Percentiles rank a stretch among this genome's conserved stretches.
Conservation (phyloP, 805 yeast species). For the Metschnikowia peoriensis region DNA sequence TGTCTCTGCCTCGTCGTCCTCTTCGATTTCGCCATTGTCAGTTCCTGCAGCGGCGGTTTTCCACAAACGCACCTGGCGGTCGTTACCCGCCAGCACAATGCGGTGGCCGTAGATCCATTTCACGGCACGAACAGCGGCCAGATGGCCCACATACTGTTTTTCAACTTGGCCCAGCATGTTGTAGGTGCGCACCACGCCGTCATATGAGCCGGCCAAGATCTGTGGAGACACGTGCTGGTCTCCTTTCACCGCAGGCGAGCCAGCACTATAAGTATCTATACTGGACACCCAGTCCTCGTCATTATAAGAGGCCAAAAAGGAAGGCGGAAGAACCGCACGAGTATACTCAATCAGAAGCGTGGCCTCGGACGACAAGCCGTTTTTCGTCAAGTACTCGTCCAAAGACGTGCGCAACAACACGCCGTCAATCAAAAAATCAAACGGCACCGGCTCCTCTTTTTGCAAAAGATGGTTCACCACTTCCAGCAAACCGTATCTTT, state of each 20-base stretch:
- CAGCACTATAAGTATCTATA: conserved; percentile 49
- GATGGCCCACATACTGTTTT: conserved; percentile 82
- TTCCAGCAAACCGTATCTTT: conserved; percentile 90
- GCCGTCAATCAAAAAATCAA: conserved; percentile 89
- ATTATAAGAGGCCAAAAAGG: conserved; percentile 78
- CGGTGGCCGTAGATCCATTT: conserved; percentile 74
- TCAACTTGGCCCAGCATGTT: conserved; percentile 76
- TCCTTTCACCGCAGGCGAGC: conserved; percentile 23
- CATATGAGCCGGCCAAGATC: conserved; percentile 87
- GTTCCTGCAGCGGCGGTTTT: conserved; percentile 49
- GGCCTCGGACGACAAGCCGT: conserved; percentile 82
- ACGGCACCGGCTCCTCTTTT: conserved; percentile 69
- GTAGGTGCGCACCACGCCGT: conserved; percentile 91
- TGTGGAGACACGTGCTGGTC: conserved; percentile 40
- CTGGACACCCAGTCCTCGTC: conserved; percentile 97
- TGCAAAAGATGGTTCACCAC: conserved; percentile 85
- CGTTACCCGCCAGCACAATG: conserved; percentile 83
- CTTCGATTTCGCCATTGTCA: neutral
- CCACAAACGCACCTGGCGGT: conserved; percentile 88
- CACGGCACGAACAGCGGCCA: conserved; percentile 81
- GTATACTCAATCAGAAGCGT: conserved; percentile 83
- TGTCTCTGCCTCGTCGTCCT: conserved; percentile 28
- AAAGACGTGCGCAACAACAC: conserved; percentile 73
- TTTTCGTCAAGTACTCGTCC: conserved; percentile 69
- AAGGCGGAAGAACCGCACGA: conserved; percentile 91